phyloP scores from a whole-genome alignment of 306 rosid genomes.

The Pyrus communis region DNA sequence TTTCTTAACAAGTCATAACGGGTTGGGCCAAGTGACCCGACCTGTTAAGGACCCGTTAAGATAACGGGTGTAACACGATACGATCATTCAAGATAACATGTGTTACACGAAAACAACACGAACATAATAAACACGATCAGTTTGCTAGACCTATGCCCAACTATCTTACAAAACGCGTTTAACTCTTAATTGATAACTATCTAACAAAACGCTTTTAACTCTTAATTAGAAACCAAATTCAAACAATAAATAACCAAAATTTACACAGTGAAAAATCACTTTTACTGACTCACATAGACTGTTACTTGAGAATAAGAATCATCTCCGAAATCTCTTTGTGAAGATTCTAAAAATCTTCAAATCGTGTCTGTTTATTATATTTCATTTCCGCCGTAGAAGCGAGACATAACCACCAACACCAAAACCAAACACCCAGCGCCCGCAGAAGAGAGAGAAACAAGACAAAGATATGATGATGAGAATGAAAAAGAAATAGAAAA shows the following conservation, averaged over 20 bases:
- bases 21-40: no score
- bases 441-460: neutral
- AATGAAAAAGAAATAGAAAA: neutral
- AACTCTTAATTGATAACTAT: neutral
- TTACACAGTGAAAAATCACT: neutral
- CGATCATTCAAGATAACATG: no score
- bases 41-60: no score
- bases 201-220: neutral
- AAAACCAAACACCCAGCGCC: neutral
- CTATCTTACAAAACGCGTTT: no score
- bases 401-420: neutral
- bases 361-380: no score
- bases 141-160: no score
- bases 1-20: no score
- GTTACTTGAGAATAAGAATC: no score
- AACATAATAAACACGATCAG: no score
- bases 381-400: neutral
- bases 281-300: neutral
- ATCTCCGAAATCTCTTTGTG: accelerated
- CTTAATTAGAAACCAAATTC: neutral
- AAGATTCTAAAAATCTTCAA: accelerated
- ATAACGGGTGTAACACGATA: no score
- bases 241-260: neutral
- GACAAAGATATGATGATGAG: neutral
- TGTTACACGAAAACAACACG: no score